Evolutionary conservation across 805 yeast genomes (phyloP), one percentile per base, ranked within the genome.

Genomic region (Metschnikowia lochheadii): DNA sequence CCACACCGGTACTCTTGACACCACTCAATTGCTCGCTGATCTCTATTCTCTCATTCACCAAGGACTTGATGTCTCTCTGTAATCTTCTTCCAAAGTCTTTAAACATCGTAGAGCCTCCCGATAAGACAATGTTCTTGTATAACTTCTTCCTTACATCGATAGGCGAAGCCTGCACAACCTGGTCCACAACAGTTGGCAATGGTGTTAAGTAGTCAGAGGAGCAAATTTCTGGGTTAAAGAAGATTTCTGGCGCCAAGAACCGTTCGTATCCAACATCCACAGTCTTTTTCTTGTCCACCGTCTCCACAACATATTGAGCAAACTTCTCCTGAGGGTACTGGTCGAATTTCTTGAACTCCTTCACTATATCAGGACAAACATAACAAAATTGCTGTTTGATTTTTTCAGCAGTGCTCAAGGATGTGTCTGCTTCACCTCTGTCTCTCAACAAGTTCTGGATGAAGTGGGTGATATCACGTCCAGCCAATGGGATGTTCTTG

Each of bases 21-120:
- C 85, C 85, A 61, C 90, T 82, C 53, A 84, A 73, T 61, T 76
- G 75, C 72, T 94, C 99, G 66, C 91, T 85, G 53, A 78, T 77
- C 48, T 84, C 82, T 54, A 94, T 89, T 72, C 99, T 84, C 56
- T 87, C 90, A 63, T 88, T 91, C 23, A 91, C 98, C 57, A 94
- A 77, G 11, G 80, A 69, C 72, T 89, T 89, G 63, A 94, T 76
- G 69, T 94, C 99, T 72, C 97, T 86, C 73, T 94, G 99, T 61
- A 94, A 78, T 72, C 99, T 83, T 74, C 98, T 87, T 42, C 98
- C 98, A 65, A 94, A 94, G 68, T 94, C 98, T 65, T 90, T 90
- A 72, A 94, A 94, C 99, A 94, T 94, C 8, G 99, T 94, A 2
- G 97, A 90, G 42, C 99, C 99, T 63, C 99, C 99, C 49, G 96